phyloP scores from a whole-genome alignment of 1,284 basidiomycete species.

The Mycena sp. region DNA sequence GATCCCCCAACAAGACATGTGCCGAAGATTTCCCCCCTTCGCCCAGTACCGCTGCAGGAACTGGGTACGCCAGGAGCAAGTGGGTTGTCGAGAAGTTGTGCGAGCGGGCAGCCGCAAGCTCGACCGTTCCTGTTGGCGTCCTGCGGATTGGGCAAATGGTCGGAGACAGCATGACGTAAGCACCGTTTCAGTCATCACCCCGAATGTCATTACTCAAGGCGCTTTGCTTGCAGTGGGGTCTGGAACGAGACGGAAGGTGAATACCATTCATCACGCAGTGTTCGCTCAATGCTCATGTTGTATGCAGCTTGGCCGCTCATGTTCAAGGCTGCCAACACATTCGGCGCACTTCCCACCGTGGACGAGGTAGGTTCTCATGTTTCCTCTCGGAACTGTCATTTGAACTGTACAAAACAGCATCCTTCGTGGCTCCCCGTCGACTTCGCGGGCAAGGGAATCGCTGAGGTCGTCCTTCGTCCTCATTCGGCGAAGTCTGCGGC shows the following conservation, averaged over 20 bases:
- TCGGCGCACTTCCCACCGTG: conserved; percentile 55
- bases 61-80: conserved; percentile 68
- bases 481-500: conserved; percentile 24
- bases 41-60: conserved; percentile 50
- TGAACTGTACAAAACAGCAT: conserved; percentile 34
- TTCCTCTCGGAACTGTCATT: background rate
- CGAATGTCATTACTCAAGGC: too few relatives aligned
- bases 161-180: conserved; percentile 52
- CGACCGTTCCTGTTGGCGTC: conserved; percentile 48
- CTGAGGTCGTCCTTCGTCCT: conserved; percentile 52
- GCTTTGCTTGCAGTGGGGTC: conserved; percentile 1
- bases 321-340: conserved; percentile 48
- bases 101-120: conserved; percentile 47
- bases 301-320: conserved; percentile 46
- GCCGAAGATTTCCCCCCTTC: conserved; percentile 49
- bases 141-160: conserved; percentile 62
- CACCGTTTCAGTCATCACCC: too few relatives aligned
- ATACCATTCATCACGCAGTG: conserved; percentile 7
- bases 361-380: conserved; percentile 45
- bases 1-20: conserved; percentile 38
- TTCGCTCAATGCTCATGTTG: background rate
- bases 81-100: conserved; percentile 72
- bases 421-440: conserved; percentile 70
- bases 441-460: conserved; percentile 59
- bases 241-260: conserved; percentile 31